Conservation (phyloP, 1,284 basidiomycete species). For the Cutaneotrichosporon dermatis region DNA sequence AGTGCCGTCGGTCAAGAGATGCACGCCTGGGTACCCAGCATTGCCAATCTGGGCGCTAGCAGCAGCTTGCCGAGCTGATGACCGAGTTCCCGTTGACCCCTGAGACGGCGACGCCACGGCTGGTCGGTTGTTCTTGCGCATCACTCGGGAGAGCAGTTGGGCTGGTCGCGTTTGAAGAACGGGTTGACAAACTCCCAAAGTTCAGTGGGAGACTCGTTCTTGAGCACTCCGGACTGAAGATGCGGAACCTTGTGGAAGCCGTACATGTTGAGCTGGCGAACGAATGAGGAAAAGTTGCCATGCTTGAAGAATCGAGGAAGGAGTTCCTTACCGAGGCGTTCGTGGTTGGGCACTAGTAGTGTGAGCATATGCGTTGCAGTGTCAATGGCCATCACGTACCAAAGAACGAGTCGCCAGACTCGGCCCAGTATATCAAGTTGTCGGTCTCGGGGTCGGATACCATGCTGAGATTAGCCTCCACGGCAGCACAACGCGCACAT, state of each 20-base stretch:
- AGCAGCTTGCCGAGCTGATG: slow-evolving; percentile 30
- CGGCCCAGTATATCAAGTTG: slow-evolving; percentile 83
- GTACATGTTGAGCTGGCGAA: slow-evolving; percentile 96
- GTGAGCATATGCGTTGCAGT: background rate
- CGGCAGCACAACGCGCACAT: background rate
- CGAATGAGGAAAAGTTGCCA: slow-evolving; percentile 88
- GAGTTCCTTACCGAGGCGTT: slow-evolving; percentile 84
- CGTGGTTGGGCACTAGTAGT: slow-evolving; percentile 77
- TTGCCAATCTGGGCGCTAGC: slow-evolving; percentile 11
- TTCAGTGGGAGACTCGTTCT: slow-evolving; percentile 74
- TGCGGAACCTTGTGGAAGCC: slow-evolving; percentile 95
- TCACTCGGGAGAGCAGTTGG: slow-evolving; percentile 87
- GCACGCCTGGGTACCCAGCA: slow-evolving; percentile 18
- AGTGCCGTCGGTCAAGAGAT: slow-evolving; percentile 44
- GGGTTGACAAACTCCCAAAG: slow-evolving; percentile 91
- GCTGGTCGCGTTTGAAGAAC: slow-evolving; percentile 82
- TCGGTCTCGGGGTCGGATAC: slow-evolving; percentile 79
- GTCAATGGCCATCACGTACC: slow-evolving; percentile 55
- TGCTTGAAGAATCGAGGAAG: slow-evolving; percentile 95
- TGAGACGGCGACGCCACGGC: slow-evolving; percentile 19
- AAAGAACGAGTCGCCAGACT: slow-evolving; percentile 83
- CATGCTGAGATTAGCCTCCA: slow-evolving; percentile 60
- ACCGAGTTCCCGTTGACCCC: slow-evolving; percentile 26
- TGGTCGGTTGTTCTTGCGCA: slow-evolving; percentile 61
- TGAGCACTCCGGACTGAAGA: slow-evolving; percentile 86